A percentile compares a stretch with the other conserved stretches of the same genome.
Evolutionary conservation across 192 early-diverging fungal species (phyloP).

Genomic region (Umbelopsis sp.): DNA sequence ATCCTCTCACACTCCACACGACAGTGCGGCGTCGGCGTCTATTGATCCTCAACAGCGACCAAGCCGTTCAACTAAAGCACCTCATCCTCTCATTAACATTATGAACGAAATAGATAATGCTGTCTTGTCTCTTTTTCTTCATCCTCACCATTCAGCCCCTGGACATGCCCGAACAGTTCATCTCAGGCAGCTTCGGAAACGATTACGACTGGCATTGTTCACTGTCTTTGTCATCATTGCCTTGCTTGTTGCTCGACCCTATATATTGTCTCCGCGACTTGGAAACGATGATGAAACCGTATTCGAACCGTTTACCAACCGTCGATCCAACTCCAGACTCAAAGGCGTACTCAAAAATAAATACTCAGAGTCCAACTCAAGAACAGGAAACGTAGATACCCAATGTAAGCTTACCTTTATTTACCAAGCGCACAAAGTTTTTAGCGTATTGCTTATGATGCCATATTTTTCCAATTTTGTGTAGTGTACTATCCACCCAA

Average conservation of each 20-base stretch:
- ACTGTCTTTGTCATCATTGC: neutral
- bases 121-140: conserved; percentile 12
- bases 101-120: conserved; percentile 9
- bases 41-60: neutral
- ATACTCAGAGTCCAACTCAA: neutral
- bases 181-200: neutral
- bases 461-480: neutral
- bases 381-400: neutral
- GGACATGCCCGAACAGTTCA: neutral
- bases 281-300: conserved; percentile 18
- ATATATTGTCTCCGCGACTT: conserved; percentile 3
- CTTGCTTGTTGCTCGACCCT: conserved; percentile 9
- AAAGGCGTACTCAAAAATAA: conserved; percentile 16
- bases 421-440: too few relatives aligned
- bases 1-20: neutral
- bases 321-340: neutral
- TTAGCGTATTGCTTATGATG: neutral
- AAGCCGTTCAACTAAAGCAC: neutral
- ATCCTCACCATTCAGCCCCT: neutral
- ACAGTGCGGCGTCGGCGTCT: neutral
- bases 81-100: conserved; percentile 1
- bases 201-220: neutral
- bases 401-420: neutral
- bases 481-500: conserved; percentile 47
- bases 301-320: conserved; percentile 12